Conservation (phyloP, 2,329 filamentous ascomycete species). For the Venturia nashicola region DNA sequence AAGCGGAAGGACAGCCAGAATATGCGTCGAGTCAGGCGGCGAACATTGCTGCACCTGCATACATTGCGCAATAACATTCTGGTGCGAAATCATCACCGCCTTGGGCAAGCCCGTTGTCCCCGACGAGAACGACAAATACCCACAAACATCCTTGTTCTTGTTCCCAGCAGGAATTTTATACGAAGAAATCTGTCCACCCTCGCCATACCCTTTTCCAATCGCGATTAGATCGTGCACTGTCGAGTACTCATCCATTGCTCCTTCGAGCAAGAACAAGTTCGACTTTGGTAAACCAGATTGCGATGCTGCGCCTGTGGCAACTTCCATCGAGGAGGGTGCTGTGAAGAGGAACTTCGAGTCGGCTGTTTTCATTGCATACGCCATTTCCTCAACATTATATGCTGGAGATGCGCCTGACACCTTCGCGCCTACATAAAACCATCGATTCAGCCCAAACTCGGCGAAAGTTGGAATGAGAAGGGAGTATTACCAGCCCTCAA, state of each 20-base stretch:
- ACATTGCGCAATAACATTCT: constrained; percentile 47
- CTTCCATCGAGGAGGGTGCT: constrained; percentile 39
- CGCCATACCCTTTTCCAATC: constrained; percentile 29
- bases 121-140: constrained; percentile 38
- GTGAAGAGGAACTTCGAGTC: constrained; percentile 48
- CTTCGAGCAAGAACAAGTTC: constrained; percentile 46
- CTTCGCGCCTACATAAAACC: constrained; percentile 30
- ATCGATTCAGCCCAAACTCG: background rate
- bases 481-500: constrained; percentile 31
- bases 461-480: background rate
- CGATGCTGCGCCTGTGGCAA: constrained; percentile 42
- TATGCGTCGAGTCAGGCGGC: constrained; percentile 33
- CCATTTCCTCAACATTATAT: constrained; percentile 57
- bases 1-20: constrained; percentile 47
- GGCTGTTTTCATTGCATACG: constrained; percentile 47
- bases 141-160: constrained; percentile 44
- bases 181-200: constrained; percentile 31
- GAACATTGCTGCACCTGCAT: constrained; percentile 46
- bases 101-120: constrained; percentile 40
- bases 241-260: constrained; percentile 36
- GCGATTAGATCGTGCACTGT: constrained; percentile 35
- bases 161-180: constrained; percentile 40
- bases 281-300: constrained; percentile 40
- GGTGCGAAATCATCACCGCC: constrained; percentile 40
- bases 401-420: constrained; percentile 52